A percentile compares a stretch with the other conserved stretches of the same genome.
Evolutionary conservation across 2,329 filamentous ascomycete species (phyloP).

Genomic region (Botrytis squamosa): DNA sequence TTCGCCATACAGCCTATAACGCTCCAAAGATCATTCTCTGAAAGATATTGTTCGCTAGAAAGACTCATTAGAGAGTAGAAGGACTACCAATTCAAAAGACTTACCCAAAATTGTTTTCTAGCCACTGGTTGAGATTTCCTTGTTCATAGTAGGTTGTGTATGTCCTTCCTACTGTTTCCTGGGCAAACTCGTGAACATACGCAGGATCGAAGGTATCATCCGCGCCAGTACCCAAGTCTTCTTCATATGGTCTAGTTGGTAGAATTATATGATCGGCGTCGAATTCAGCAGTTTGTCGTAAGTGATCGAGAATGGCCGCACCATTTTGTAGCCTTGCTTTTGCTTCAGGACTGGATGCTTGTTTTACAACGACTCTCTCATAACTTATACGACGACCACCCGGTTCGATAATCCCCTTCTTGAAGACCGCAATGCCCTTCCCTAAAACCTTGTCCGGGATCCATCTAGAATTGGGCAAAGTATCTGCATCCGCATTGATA

Average conservation of each 20-base stretch:
- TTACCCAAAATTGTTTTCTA: background rate
- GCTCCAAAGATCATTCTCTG: background rate
- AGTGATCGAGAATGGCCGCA: background rate
- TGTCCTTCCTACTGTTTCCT: background rate
- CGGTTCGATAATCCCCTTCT: fast-evolving
- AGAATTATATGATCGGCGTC: background rate
- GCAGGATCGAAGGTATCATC: slow-evolving; percentile 1
- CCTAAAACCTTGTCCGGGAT: background rate
- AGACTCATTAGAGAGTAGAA: background rate
- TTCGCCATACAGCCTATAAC: background rate
- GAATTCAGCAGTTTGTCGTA: fast-evolving
- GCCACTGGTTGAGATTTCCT: background rate
- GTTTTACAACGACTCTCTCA: background rate
- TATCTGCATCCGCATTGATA: background rate
- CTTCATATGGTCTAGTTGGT: background rate
- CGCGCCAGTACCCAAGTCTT: background rate
- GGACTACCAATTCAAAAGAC: background rate
- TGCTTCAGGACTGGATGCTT: background rate
- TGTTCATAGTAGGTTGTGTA: background rate
- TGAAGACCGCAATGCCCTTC: background rate
- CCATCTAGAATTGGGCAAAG: background rate
- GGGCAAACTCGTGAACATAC: background rate
- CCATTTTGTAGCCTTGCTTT: background rate
- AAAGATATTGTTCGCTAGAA: background rate
- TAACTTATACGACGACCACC: fast-evolving